Evolutionary conservation across 1,284 basidiomycete species (phyloP).

Genomic region (Anthracocystis setariae): DNA sequence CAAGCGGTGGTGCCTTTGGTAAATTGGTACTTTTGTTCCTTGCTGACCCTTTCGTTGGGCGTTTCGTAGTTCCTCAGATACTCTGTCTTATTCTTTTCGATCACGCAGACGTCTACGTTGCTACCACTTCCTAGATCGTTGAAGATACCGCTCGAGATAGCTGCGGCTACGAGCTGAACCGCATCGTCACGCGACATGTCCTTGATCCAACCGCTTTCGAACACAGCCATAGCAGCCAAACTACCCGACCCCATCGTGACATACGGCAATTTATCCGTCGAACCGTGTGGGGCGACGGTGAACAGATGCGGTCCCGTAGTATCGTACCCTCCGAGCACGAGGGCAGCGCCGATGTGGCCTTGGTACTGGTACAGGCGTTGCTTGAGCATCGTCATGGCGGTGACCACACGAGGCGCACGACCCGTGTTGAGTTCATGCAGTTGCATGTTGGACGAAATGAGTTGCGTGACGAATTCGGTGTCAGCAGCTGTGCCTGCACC

Average conservation of each 20-base stretch:
- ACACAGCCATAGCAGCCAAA: conserved; percentile 97
- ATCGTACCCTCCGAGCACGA: conserved; percentile 97
- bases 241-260: conserved; percentile 98
- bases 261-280: conserved; percentile 97
- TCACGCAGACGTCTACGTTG: conserved; percentile 96
- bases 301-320: conserved; percentile 91
- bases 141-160: conserved; percentile 95
- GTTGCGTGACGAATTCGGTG: conserved; percentile 80
- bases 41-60: conserved; percentile 63
- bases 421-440: conserved; percentile 66
- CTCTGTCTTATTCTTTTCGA: conserved; percentile 69
- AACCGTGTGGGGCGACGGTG: conserved; percentile 95
- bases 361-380: conserved; percentile 89
- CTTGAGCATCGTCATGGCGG: conserved; percentile 97
- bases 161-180: conserved; percentile 82
- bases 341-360: conserved; percentile 91
- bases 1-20: conserved; percentile 80
- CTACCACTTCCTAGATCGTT: conserved; percentile 98
- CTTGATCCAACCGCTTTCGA: conserved; percentile 86
- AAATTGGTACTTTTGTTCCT: conserved; percentile 69
- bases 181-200: conserved; percentile 87
- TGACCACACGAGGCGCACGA: conserved; percentile 78
- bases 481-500: conserved; percentile 98
- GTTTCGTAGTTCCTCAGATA: conserved; percentile 63
- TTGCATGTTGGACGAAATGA: conserved; percentile 66